Percentiles rank a stretch among this genome's conserved stretches.
Conservation (phyloP, 2,329 filamentous ascomycete species). For the Aureobasidium melanogenum region DNA sequence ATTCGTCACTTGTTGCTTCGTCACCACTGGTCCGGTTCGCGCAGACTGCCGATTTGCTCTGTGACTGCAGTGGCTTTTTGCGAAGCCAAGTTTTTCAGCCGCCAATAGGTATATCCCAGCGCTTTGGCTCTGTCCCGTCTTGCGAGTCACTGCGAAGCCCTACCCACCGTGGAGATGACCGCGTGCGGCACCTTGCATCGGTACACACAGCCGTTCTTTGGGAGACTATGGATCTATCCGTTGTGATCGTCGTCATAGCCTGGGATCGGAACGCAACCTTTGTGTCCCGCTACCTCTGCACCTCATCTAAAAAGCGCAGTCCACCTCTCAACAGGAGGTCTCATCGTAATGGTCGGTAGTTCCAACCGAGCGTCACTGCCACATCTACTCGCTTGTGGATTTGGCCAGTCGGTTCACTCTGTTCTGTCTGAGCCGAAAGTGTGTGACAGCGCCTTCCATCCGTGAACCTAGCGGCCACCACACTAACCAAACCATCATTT, state of each 20-base stretch:
- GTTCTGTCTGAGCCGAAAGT: background rate
- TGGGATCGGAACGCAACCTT: background rate
- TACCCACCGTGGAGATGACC: constrained; percentile 8
- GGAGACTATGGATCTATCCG: constrained; percentile 12
- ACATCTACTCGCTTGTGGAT: background rate
- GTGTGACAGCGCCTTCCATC: constrained; percentile 2
- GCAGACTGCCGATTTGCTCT: background rate
- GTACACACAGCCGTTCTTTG: constrained; percentile 6
- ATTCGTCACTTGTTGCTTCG: background rate
- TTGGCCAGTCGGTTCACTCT: background rate
- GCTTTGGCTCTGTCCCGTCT: constrained; percentile 6
- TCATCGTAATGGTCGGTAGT: background rate
- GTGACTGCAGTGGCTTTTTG: constrained; percentile 6
- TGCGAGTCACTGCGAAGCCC: constrained; percentile 2
- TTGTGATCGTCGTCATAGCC: constrained; percentile 8
- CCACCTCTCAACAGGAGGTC: constrained; percentile 1
- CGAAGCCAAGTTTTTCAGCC: background rate
- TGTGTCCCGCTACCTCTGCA: constrained; percentile 5
- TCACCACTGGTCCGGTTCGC: background rate
- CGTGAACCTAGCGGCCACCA: constrained; percentile 1
- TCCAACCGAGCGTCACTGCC: background rate
- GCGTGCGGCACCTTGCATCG: constrained; percentile 11
- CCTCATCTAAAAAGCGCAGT: constrained; percentile 8
- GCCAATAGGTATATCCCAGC: background rate
- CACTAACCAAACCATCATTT: background rate